These are phyloP conservation scores for Ophidiomyces ophidiicola DNA, from an alignment of 2,329 filamentous ascomycete species.

Conservation along the genomic window DNA sequence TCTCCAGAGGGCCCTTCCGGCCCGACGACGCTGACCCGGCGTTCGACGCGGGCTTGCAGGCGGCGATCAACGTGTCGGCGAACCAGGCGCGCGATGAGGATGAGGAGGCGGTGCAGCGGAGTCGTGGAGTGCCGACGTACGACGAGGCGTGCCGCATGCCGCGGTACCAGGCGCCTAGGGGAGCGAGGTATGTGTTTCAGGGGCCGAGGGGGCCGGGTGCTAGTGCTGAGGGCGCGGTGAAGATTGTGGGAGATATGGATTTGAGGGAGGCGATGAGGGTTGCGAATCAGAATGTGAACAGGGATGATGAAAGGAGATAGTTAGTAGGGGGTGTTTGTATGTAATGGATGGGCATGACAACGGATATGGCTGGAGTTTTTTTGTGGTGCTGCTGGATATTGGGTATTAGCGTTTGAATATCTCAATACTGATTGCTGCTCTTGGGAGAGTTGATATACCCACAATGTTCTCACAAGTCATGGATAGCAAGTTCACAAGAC, in stretches of 20 bases:
- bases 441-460: no score
- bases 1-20: conserved; percentile 6
- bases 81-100: conserved; percentile 15
- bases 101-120: conserved; percentile 16
- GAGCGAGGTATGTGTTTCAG: conserved; percentile 16
- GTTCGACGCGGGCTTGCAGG: conserved; percentile 13
- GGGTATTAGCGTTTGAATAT: no score
- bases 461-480: no score
- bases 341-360: no score
- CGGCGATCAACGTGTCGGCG: conserved; percentile 16
- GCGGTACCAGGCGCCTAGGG: conserved; percentile 10
- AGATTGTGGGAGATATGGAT: conserved; percentile 18
- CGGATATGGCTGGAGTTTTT: no score
- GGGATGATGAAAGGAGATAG: background rate
- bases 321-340: background rate
- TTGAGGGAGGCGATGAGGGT: conserved; percentile 15
- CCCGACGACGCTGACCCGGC: conserved; percentile 8
- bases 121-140: conserved; percentile 15
- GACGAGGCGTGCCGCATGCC: conserved; percentile 14
- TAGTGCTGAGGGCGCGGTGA: conserved; percentile 1
- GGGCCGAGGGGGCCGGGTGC: conserved; percentile 11
- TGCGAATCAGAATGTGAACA: conserved; percentile 13
- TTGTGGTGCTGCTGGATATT: no score
- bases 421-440: no score
- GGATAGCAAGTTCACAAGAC: no score